A percentile compares a stretch with the other conserved stretches of the same genome.
These are phyloP conservation scores for Dactylellina cionopaga DNA, from an alignment of 2,329 filamentous ascomycete genomes.

Conservation along the genomic window DNA sequence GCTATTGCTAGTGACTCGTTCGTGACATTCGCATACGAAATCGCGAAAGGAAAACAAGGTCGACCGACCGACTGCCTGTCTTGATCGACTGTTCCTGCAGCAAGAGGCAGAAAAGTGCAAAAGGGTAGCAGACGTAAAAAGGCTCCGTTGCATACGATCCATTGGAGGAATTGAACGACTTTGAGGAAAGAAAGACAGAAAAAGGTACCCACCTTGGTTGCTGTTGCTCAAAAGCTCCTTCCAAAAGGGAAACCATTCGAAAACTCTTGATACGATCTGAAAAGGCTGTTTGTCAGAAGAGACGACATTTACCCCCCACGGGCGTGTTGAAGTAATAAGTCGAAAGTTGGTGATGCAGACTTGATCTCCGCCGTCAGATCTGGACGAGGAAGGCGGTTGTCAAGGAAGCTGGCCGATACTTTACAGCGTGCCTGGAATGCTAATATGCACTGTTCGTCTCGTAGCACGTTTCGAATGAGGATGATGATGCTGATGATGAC, in stretches of 20 bases:
- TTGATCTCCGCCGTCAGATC: too few species aligned
- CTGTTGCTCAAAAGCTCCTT: neutral
- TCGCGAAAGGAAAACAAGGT: too few species aligned
- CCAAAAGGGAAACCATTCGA: neutral
- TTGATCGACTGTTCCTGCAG: constrained; percentile 31
- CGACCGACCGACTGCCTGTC: constrained; percentile 10
- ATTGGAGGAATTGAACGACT: constrained; percentile 12
- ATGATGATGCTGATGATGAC: neutral
- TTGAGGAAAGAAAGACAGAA: too few species aligned
- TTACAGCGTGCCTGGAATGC: too few species aligned
- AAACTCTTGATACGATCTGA: neutral
- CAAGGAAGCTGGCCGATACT: too few species aligned
- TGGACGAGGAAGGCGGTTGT: too few species aligned
- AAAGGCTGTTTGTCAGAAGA: neutral
- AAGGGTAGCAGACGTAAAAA: constrained; percentile 24
- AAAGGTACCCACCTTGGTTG: constrained; percentile 11
- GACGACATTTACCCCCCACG: neutral
- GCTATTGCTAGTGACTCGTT: too few species aligned
- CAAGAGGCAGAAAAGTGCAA: constrained; percentile 17
- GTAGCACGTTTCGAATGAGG: neutral
- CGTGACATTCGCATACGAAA: too few species aligned
- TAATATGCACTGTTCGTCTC: neutral
- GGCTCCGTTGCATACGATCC: constrained; percentile 12
- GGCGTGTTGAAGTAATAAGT: too few species aligned
- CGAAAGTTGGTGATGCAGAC: too few species aligned